These are phyloP conservation scores for Entonaema liquescens DNA, from an alignment of 495 filamentous ascomycete genomes.

Conservation along the genomic window DNA sequence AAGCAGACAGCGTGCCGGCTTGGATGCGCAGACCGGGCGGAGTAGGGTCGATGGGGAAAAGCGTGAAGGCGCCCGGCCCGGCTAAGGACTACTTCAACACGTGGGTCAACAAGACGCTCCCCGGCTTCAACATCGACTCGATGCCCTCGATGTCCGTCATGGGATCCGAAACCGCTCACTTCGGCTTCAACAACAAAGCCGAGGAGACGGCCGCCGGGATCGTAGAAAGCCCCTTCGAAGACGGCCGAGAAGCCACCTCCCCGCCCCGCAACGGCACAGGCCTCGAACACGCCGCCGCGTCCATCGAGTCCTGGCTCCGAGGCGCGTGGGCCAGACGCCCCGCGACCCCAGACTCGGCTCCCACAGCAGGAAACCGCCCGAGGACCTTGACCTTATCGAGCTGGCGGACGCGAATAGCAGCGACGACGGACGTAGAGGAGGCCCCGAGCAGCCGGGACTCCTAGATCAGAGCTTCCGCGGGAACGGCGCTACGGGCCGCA, in stretches of 20 bases:
- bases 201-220: slow-evolving; percentile 48
- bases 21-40: slow-evolving; percentile 82
- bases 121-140: slow-evolving; percentile 69
- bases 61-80: slow-evolving; percentile 77
- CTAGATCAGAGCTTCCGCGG: slow-evolving; percentile 30
- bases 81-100: slow-evolving; percentile 82
- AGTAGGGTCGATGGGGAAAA: slow-evolving; percentile 78
- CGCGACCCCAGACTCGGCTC: slow-evolving; percentile 58
- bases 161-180: slow-evolving; percentile 58
- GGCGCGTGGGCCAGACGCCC: slow-evolving; percentile 73
- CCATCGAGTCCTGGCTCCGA: slow-evolving; percentile 88
- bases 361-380: slow-evolving; percentile 44
- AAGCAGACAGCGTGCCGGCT: slow-evolving; percentile 48
- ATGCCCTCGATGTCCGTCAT: slow-evolving; percentile 63
- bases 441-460: slow-evolving; percentile 18
- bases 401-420: slow-evolving; percentile 70
- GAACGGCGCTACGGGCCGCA: slow-evolving; percentile 46
- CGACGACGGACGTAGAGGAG: slow-evolving; percentile 55
- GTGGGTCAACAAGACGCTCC: slow-evolving; percentile 79
- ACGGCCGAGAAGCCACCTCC: slow-evolving; percentile 50
- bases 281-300: slow-evolving; percentile 84
- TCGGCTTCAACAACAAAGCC: slow-evolving; percentile 55
- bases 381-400: slow-evolving; percentile 81
- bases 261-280: slow-evolving; percentile 49
- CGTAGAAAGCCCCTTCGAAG: slow-evolving; percentile 60